phyloP scores from a whole-genome alignment of 805 yeast species.

The Spathaspora hagerdaliae region DNA sequence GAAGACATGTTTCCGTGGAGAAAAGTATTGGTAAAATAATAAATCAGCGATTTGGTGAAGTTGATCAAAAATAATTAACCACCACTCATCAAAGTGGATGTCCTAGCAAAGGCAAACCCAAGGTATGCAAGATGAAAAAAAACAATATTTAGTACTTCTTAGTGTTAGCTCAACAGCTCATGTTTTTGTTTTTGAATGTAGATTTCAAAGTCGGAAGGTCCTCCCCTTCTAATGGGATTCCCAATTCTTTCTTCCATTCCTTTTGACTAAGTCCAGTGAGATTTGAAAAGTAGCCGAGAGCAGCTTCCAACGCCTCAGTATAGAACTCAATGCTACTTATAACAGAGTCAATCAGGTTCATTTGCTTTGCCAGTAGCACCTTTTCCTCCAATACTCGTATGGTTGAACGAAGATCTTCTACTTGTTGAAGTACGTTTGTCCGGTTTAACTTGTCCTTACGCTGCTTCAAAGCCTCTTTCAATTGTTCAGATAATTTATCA shows the following conservation, averaged over 20 bases:
- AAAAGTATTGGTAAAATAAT: no score
- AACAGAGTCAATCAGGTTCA: background rate
- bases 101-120: no score
- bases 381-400: background rate
- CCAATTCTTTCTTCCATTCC: background rate
- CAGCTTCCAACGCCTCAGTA: constrained; percentile 1
- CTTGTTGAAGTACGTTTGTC: background rate
- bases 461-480: background rate
- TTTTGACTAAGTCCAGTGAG: background rate
- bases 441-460: background rate
- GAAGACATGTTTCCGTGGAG: no score
- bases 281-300: background rate
- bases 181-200: no score
- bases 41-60: no score
- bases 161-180: no score
- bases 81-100: no score
- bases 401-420: background rate
- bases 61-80: no score
- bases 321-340: constrained; percentile 3
- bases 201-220: background rate
- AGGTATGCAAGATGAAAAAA: no score
- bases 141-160: no score
- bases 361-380: background rate
- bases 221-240: constrained; percentile 2
- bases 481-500: constrained; percentile 11